Conservation (phyloP, 73 alveolate genomes). For the Symbiodinium pilosum region DNA sequence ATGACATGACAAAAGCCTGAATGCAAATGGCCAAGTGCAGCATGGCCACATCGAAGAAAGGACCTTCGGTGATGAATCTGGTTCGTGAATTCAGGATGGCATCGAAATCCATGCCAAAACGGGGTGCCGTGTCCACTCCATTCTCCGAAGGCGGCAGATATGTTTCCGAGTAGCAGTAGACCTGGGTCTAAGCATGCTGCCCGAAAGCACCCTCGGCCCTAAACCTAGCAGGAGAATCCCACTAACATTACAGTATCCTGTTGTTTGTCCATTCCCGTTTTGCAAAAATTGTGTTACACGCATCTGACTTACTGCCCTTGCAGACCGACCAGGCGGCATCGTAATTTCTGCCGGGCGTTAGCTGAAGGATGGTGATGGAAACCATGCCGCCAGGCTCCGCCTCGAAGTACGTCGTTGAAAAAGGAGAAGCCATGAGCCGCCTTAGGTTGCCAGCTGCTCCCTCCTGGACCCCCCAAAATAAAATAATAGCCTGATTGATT, state of each 20-base stretch:
- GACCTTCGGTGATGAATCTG: slow-evolving; percentile 50
- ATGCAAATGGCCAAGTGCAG: not conserved
- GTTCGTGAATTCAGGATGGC: slow-evolving; percentile 57
- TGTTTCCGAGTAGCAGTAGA: slow-evolving; percentile 81
- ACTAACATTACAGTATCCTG: too few relatives aligned
- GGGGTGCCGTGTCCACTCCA: slow-evolving; percentile 65
- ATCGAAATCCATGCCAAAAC: slow-evolving; percentile 62
- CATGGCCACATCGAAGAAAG: slow-evolving; percentile 43
- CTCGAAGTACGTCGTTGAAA: not conserved
- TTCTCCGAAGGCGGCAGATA: slow-evolving; percentile 29
- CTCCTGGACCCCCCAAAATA: too few relatives aligned
- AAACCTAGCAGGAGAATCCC: too few relatives aligned
- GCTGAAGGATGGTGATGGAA: not conserved
- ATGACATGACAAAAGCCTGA: too few relatives aligned
- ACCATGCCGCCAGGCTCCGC: not conserved
- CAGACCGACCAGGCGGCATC: not conserved
- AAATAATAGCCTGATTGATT: too few relatives aligned
- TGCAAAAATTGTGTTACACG: too few relatives aligned
- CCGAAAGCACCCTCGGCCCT: too few relatives aligned
- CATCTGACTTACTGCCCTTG: too few relatives aligned
- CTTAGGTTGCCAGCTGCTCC: too few relatives aligned
- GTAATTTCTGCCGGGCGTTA: slow-evolving; percentile 57
- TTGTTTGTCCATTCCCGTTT: too few relatives aligned
- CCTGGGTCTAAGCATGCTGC: not conserved
- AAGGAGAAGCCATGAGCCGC: slow-evolving; percentile 24